Evolutionary conservation across 208 protist species (phyloP).

Genomic region (Acanthamoeba royreba): DNA sequence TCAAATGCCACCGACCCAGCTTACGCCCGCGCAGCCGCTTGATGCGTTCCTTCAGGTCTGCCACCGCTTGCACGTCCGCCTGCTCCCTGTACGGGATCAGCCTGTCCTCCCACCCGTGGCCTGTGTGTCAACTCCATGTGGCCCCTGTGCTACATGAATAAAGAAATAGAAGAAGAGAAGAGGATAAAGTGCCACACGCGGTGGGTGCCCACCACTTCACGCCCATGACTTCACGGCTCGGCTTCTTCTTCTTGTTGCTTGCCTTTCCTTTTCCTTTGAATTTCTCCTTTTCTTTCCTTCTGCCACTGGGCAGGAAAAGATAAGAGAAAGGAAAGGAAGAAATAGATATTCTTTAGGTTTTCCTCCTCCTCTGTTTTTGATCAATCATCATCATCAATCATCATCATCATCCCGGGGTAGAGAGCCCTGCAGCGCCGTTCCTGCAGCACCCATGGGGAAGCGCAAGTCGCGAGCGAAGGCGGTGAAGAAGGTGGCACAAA

Average conservation of each 20-base stretch:
- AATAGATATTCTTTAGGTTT: too few relatives aligned
- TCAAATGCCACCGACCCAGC: neutral
- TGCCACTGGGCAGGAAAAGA: too few relatives aligned
- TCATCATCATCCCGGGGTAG: too few relatives aligned
- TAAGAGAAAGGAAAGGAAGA: too few relatives aligned
- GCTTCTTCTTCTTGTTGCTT: neutral
- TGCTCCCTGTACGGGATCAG: neutral
- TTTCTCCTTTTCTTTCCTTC: too few relatives aligned
- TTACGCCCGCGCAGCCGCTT: neutral
- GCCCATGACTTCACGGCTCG: neutral
- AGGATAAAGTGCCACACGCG: neutral
- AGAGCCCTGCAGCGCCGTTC: too few relatives aligned
- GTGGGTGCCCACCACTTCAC: neutral
- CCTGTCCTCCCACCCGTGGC: neutral
- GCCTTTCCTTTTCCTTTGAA: too few relatives aligned
- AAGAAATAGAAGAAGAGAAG: neutral
- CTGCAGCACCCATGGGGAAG: slow-evolving; percentile 77
- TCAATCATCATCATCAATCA: too few relatives aligned
- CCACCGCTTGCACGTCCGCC: neutral
- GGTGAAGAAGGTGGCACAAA: slow-evolving; percentile 64
- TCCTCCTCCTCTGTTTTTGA: too few relatives aligned
- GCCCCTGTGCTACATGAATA: neutral
- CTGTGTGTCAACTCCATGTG: neutral
- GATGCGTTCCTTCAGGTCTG: neutral
- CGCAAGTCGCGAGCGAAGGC: slow-evolving; percentile 69